These are phyloP conservation scores for Areca catechu DNA, from an alignment of 176 grass and related monocot genomes.

Conservation along the genomic window DNA sequence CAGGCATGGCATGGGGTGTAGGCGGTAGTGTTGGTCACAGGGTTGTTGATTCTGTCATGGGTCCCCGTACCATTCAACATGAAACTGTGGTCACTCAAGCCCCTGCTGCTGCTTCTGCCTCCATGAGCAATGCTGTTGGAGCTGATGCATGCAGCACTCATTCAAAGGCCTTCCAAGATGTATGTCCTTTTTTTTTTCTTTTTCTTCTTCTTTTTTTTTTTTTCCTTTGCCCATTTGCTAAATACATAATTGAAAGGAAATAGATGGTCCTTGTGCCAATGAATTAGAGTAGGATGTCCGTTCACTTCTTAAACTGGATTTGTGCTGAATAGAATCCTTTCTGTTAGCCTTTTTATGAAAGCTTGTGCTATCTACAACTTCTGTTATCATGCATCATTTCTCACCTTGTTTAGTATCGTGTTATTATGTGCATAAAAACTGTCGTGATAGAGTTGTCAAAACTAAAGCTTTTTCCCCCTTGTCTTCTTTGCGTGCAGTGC, in stretches of 20 bases:
- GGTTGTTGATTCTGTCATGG: slow-evolving; percentile 76
- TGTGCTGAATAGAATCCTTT: too few species aligned
- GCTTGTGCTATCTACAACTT: too few species aligned
- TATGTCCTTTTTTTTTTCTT: slow-evolving; percentile 7
- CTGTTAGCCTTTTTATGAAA: too few species aligned
- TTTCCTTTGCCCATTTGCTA: too few species aligned
- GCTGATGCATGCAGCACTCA: slow-evolving; percentile 51
- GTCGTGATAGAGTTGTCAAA: neutral
- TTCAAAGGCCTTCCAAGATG: slow-evolving; percentile 73
- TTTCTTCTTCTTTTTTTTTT: too few species aligned
- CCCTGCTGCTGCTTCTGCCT: slow-evolving; percentile 24
- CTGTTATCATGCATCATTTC: too few species aligned
- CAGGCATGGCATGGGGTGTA: slow-evolving; percentile 83
- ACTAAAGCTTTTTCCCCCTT: neutral
- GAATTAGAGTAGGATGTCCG: too few species aligned
- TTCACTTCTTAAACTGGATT: too few species aligned
- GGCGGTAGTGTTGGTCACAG: slow-evolving; percentile 76
- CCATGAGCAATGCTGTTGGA: slow-evolving; percentile 18
- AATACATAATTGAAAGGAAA: too few species aligned
- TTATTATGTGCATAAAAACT: too few species aligned
- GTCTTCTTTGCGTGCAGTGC: slow-evolving; percentile 31
- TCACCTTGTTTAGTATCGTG: too few species aligned
- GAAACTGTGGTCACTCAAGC: slow-evolving; percentile 47
- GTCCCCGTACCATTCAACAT: slow-evolving; percentile 67
- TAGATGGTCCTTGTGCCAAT: too few species aligned